Base-by-base conservation (phyloP, 768 basidiomycete species). In the Coprinellus aureogranulatus region DNA sequence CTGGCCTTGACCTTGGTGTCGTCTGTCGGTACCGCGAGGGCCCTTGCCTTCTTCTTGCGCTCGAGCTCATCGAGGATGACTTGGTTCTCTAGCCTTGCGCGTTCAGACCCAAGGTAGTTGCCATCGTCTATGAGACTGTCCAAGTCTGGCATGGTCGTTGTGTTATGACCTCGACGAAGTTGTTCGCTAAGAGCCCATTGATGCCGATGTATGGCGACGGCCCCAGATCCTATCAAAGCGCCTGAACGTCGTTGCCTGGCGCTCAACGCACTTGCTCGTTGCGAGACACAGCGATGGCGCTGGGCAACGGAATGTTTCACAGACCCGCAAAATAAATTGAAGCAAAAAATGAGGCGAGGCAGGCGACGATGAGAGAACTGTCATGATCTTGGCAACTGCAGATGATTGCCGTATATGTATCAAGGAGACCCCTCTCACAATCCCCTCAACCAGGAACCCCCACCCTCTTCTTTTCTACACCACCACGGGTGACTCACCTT, bases 1-100 rank as follows among this genome's bases (percentile, higher is more conserved):
- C 92, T 81, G 39, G 88, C 86, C 68, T 89, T 90, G 66, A 99
- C 97, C 62, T 90, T 88, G 66, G 85, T 89, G 72, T 98, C 97
- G 72, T 98, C 96, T 6, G 97, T 99, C 8, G 97, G 97, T 10
- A 98, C 94, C 6, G 95, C 97, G 75, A 98, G 84, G 59, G 81
- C 88, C 61, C 97, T 82, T 12, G 95, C 90, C 66, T 93, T 89
- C 80, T 97, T 97, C 81, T 96, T 97, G 62, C 95, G 84, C 69
- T 99, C 97, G n/a, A 99, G 85, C 72, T 97, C 94, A 68, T 93
- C 91, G 47, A 98, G 80, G 53, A 98, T 85, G 62, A 89, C 88
- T 66, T 89, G 87, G 76, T 94, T 92, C 71, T 92, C 90, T 52
- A 86, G 69, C 63, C 84, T 80, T 55, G 89, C 90, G 41, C 90